These are phyloP conservation scores for Starmerella stigmatis DNA, from an alignment of 805 yeast genomes.

Conservation along the genomic window DNA sequence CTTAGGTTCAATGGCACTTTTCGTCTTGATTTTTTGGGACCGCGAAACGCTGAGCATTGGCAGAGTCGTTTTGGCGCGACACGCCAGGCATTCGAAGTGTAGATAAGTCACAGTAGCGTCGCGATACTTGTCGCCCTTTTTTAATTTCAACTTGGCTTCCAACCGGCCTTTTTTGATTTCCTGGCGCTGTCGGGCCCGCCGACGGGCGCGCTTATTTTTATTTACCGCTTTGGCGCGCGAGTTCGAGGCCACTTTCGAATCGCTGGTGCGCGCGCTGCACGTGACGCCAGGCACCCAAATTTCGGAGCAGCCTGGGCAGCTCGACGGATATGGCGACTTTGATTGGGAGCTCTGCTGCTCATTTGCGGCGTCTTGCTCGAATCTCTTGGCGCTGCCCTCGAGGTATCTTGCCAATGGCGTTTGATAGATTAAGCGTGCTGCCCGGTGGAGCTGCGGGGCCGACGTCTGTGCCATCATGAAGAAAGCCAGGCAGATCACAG, in stretches of 20 bases:
- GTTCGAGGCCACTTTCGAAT: not conserved
- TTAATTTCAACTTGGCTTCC: not conserved
- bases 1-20: too few relatives aligned
- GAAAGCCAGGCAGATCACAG: too few relatives aligned
- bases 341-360: not conserved
- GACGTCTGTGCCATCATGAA: not conserved
- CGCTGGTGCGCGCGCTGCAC: not conserved
- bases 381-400: not conserved
- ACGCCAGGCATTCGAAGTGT: not conserved
- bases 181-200: not conserved
- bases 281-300: constrained; percentile 6
- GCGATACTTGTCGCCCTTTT: not conserved
- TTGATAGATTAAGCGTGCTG: not conserved
- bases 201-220: constrained; percentile 4
- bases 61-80: not conserved
- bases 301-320: constrained; percentile 2
- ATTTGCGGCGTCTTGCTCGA: not conserved
- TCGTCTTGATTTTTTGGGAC: too few relatives aligned
- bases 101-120: not conserved
- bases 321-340: not conserved
- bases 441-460: constrained; percentile 3
- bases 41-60: not conserved
- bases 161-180: not conserved
- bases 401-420: not conserved
- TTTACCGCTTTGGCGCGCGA: not conserved